Conservation (phyloP, 2,329 filamentous ascomycete species). For the Aspergillus sp. region DNA sequence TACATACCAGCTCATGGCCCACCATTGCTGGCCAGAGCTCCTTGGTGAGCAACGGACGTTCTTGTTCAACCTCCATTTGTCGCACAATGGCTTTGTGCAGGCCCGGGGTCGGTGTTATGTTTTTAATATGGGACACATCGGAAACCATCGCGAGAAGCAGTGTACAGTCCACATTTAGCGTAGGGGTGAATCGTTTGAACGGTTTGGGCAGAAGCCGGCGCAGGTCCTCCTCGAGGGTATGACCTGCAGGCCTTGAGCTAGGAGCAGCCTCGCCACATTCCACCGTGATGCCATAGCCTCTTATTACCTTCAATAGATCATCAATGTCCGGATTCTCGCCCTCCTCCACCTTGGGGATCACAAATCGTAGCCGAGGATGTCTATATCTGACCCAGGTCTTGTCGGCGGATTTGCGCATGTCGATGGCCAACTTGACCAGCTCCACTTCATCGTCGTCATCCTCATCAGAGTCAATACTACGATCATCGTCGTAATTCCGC, state of each 20-base stretch:
- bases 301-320: conserved; percentile 54
- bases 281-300: conserved; percentile 47
- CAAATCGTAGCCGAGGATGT: conserved; percentile 58
- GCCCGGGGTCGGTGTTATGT: conserved; percentile 46
- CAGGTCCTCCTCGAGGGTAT: conserved; percentile 20
- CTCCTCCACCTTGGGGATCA: conserved; percentile 58
- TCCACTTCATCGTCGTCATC: conserved; percentile 52
- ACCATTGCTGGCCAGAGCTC: conserved; percentile 62
- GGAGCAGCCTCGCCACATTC: conserved; percentile 30
- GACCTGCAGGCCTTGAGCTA: conserved; percentile 6
- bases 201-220: conserved; percentile 38
- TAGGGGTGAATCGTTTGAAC: conserved; percentile 41
- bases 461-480: conserved; percentile 28
- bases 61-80: conserved; percentile 63
- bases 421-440: conserved; percentile 58
- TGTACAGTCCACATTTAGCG: conserved; percentile 54
- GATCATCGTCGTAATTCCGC: conserved; percentile 33
- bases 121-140: conserved; percentile 63
- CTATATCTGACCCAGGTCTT: conserved; percentile 58
- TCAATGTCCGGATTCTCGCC: conserved; percentile 55
- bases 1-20: conserved; percentile 61
- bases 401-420: conserved; percentile 57
- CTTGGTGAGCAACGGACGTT: conserved; percentile 58
- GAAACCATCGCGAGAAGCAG: conserved; percentile 70
- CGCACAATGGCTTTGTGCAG: conserved; percentile 60